Evolutionary conservation across 2,329 filamentous ascomycete genomes (phyloP).

Genomic region (Arthrobotrys conoides): DNA sequence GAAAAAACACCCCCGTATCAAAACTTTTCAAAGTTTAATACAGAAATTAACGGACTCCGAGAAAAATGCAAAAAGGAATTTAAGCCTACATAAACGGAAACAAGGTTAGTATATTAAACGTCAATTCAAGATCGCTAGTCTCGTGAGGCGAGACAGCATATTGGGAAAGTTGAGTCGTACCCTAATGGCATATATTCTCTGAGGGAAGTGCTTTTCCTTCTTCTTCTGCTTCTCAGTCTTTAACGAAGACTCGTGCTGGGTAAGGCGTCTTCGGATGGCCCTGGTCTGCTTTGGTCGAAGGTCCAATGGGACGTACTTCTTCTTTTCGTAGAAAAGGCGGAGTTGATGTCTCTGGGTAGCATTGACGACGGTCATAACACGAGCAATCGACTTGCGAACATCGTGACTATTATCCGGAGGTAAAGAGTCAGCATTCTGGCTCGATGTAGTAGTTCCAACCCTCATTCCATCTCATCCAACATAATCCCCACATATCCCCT

Average conservation of each 20-base stretch:
- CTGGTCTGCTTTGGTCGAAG: slow-evolving; percentile 98
- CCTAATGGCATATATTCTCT: slow-evolving; percentile 99
- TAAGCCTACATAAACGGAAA: slow-evolving; percentile 43
- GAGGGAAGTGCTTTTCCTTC: slow-evolving; percentile 94
- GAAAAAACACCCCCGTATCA: slow-evolving; percentile 57
- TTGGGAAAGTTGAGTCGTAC: slow-evolving; percentile 70
- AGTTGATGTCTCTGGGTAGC: slow-evolving; percentile 98
- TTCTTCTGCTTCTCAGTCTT: slow-evolving; percentile 96
- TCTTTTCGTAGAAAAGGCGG: slow-evolving; percentile 99
- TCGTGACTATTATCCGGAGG: slow-evolving; percentile 79
- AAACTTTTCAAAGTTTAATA: slow-evolving; percentile 61
- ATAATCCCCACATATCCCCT: slow-evolving; percentile 31
- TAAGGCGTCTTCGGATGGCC: slow-evolving; percentile 95
- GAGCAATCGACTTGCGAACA: slow-evolving; percentile 99
- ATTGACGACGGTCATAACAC: slow-evolving; percentile 99
- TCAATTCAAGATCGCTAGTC: background rate
- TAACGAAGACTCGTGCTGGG: slow-evolving; percentile 87
- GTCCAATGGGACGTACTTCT: slow-evolving; percentile 99
- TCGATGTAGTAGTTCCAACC: slow-evolving; percentile 11
- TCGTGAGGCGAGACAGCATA: background rate
- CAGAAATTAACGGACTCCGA: slow-evolving; percentile 60
- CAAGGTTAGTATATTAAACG: slow-evolving; percentile 16
- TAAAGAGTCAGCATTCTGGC: slow-evolving; percentile 46
- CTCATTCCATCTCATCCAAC: background rate
- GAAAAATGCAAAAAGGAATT: slow-evolving; percentile 61